phyloP scores from a whole-genome alignment of 2,329 filamentous ascomycete species.

The Fusarium newnesense region DNA sequence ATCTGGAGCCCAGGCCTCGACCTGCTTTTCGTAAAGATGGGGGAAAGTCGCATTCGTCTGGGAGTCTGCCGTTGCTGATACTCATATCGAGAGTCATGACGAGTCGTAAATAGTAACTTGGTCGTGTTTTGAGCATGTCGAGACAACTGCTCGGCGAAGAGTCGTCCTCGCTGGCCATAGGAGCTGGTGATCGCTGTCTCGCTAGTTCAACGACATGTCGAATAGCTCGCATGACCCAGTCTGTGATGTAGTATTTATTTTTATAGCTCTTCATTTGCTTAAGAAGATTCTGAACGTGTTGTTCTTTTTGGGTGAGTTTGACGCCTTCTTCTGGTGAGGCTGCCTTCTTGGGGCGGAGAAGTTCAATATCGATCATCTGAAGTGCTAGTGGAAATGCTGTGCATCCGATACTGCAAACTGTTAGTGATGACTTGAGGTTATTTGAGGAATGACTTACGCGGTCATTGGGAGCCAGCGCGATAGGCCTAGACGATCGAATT shows the following conservation, averaged over 20 bases:
- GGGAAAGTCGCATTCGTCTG: slow-evolving; percentile 40
- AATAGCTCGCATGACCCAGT: slow-evolving; percentile 39
- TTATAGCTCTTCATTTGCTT: slow-evolving; percentile 40
- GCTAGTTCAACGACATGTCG: slow-evolving; percentile 36
- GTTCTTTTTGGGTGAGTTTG: slow-evolving; percentile 22
- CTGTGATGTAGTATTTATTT: slow-evolving; percentile 37
- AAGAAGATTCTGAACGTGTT: slow-evolving; percentile 33
- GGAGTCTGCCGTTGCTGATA: slow-evolving; percentile 39
- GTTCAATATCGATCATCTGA: slow-evolving; percentile 40
- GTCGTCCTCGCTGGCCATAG: neutral
- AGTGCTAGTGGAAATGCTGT: slow-evolving; percentile 36
- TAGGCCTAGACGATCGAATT: slow-evolving; percentile 27
- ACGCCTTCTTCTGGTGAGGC: neutral
- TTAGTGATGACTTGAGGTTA: neutral
- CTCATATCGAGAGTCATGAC: slow-evolving; percentile 41
- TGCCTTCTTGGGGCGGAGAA: slow-evolving; percentile 20
- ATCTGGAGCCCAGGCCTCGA: neutral
- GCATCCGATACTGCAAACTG: slow-evolving; percentile 25
- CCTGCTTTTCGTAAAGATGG: slow-evolving; percentile 20
- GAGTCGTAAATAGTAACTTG: slow-evolving; percentile 32
- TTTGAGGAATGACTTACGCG: slow-evolving; percentile 15
- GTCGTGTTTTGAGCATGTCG: slow-evolving; percentile 33
- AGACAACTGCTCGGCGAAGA: slow-evolving; percentile 17
- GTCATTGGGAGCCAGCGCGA: slow-evolving; percentile 42
- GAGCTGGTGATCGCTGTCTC: slow-evolving; percentile 9